phyloP scores from a whole-genome alignment of 495 filamentous ascomycete species.

The Tuber calosporum region DNA sequence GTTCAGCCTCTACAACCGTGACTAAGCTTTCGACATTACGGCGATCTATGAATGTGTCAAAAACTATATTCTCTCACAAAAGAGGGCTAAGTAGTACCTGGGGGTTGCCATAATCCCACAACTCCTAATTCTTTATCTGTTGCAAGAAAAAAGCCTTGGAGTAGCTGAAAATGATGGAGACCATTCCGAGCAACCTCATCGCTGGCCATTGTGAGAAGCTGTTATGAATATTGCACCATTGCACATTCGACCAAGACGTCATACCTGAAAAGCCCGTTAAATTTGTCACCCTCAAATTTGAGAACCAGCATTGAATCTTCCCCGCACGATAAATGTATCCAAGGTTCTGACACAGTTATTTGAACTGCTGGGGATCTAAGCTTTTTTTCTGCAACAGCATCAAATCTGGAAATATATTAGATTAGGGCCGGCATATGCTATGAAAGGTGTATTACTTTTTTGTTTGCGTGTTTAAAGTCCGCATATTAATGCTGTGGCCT shows the following conservation, averaged over 20 bases:
- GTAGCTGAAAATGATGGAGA: slow-evolving; percentile 37
- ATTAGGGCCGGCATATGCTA: not conserved
- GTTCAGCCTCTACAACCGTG: slow-evolving; percentile 38
- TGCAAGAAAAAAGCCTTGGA: slow-evolving; percentile 32
- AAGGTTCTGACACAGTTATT: slow-evolving; percentile 39
- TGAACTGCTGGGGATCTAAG: slow-evolving; percentile 40
- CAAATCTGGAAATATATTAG: slow-evolving; percentile 27
- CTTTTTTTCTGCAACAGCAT: slow-evolving; percentile 25
- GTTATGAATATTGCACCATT: not conserved
- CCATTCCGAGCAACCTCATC: slow-evolving; percentile 39
- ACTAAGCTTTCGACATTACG: slow-evolving; percentile 34
- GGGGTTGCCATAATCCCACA: slow-evolving; percentile 39
- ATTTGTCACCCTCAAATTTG: slow-evolving; percentile 30
- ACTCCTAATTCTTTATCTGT: slow-evolving; percentile 40
- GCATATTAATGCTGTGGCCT: slow-evolving; percentile 30
- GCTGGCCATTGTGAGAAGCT: slow-evolving; percentile 21
- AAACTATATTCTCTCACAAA: not conserved
- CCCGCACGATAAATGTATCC: slow-evolving; percentile 40
- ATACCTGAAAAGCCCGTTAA: slow-evolving; percentile 35
- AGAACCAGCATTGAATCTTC: slow-evolving; percentile 38
- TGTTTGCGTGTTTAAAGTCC: slow-evolving; percentile 26
- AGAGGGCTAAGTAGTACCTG: slow-evolving; percentile 9
- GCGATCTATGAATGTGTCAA: slow-evolving; percentile 21
- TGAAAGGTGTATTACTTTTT: slow-evolving; percentile 23
- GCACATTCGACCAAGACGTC: not conserved